Evolutionary conservation across 495 filamentous ascomycete genomes (phyloP).

Genomic region (Hypoxylon fuscum): DNA sequence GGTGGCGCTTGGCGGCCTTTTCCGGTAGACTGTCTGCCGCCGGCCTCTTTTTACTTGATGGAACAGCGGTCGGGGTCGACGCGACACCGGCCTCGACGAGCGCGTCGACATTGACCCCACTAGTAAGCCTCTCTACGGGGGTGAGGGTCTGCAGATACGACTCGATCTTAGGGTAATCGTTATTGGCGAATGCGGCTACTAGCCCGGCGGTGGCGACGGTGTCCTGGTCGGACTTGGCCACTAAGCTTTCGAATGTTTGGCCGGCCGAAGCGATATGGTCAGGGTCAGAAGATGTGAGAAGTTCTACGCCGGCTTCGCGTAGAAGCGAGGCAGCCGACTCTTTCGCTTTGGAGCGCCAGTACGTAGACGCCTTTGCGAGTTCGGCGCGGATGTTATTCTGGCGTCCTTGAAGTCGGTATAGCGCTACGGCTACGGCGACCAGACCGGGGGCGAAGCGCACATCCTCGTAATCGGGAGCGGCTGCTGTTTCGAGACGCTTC

Average conservation of each 20-base stretch:
- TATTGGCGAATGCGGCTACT: constrained; percentile 81
- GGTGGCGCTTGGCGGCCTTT: constrained; percentile 68
- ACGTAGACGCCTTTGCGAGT: constrained; percentile 80
- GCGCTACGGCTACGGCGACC: constrained; percentile 79
- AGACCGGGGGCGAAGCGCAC: constrained; percentile 87
- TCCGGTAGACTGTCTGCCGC: constrained; percentile 66
- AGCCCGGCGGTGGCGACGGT: constrained; percentile 77
- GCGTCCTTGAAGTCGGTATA: constrained; percentile 84
- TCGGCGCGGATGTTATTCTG: constrained; percentile 73
- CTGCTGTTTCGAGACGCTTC: constrained; percentile 72
- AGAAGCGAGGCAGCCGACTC: constrained; percentile 65
- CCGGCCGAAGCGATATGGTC: constrained; percentile 74
- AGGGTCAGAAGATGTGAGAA: constrained; percentile 75
- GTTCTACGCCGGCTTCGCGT: constrained; percentile 78
- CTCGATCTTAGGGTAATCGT: constrained; percentile 66
- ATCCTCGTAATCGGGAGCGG: constrained; percentile 64
- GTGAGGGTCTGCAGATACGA: constrained; percentile 71
- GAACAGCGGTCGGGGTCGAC: constrained; percentile 55
- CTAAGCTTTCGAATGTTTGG: constrained; percentile 76
- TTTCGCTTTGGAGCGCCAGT: constrained; percentile 72
- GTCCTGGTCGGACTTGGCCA: constrained; percentile 69
- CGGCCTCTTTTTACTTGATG: constrained; percentile 64
- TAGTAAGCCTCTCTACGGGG: constrained; percentile 69
- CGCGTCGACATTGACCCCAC: constrained; percentile 70
- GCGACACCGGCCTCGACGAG: constrained; percentile 84